Percentiles rank a stretch among this genome's conserved stretches.
These are phyloP conservation scores for Chaetoscypha palmicola DNA, from an alignment of 2,329 filamentous ascomycete genomes.

Conservation along the genomic window DNA sequence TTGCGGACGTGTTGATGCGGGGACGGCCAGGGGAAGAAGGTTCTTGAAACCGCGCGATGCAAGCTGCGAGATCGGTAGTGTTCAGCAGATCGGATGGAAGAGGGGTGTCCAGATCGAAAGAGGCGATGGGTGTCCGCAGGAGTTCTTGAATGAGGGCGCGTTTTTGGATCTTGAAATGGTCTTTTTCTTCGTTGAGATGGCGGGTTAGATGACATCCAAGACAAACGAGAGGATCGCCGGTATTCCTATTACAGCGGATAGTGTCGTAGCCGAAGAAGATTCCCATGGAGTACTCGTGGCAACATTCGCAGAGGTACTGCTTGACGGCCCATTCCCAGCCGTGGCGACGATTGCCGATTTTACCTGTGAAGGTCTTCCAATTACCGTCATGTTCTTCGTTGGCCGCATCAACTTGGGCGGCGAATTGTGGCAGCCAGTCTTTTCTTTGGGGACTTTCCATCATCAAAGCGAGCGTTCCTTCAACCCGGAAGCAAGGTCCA, in stretches of 20 bases:
- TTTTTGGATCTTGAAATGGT: constrained; percentile 25
- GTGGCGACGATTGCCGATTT: constrained; percentile 5
- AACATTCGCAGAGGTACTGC: constrained; percentile 10
- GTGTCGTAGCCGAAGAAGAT: constrained; percentile 18
- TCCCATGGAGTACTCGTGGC: constrained; percentile 7
- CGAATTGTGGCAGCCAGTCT: no score
- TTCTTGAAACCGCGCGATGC: background rate
- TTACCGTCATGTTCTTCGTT: constrained; percentile 8
- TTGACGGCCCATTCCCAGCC: constrained; percentile 14
- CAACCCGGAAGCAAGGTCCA: constrained; percentile 20
- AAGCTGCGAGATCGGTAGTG: constrained; percentile 6
- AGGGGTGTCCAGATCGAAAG: background rate
- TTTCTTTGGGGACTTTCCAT: no score
- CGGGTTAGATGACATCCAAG: constrained; percentile 18
- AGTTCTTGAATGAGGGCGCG: constrained; percentile 18
- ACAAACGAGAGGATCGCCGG: background rate
- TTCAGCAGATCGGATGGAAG: background rate
- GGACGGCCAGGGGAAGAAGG: constrained; percentile 9
- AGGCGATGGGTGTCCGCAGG: constrained; percentile 5
- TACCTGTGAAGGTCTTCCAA: background rate
- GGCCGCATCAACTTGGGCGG: constrained; percentile 15
- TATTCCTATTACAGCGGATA: background rate
- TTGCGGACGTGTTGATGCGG: constrained; percentile 6
- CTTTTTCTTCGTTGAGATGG: constrained; percentile 16
- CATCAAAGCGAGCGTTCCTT: constrained; percentile 16